Evolutionary conservation across 2,329 filamentous ascomycete genomes (phyloP).

Genomic region (Colletotrichum aenigma): DNA sequence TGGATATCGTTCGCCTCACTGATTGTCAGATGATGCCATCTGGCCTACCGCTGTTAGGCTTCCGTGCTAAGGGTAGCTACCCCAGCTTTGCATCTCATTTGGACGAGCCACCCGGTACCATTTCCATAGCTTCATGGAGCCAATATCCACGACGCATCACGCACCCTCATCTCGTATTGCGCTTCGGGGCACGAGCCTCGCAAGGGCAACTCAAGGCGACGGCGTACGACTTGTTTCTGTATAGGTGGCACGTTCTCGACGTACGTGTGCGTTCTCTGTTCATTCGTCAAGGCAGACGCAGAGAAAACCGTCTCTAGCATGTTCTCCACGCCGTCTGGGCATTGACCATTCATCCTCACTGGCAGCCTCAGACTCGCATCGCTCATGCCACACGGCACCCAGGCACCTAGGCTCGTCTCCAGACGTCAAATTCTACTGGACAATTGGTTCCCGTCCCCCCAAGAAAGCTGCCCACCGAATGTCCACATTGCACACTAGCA

Average conservation of each 20-base stretch:
- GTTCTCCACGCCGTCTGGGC: not conserved
- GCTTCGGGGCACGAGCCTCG: not conserved
- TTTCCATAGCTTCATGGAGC: not conserved
- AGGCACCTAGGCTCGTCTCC: not conserved
- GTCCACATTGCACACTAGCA: slow-evolving; percentile 8
- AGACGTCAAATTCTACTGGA: not conserved
- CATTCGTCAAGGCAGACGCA: not conserved
- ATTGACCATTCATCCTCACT: not conserved
- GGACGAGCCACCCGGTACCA: not conserved
- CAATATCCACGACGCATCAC: not conserved
- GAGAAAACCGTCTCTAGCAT: not conserved
- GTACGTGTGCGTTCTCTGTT: not conserved
- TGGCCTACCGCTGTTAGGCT: not conserved
- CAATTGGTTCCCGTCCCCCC: slow-evolving; percentile 5
- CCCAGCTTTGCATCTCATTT: slow-evolving; percentile 3
- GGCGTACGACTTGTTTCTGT: not conserved
- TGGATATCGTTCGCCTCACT: not conserved
- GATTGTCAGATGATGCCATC: not conserved
- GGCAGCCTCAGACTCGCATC: not conserved
- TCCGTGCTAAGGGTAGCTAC: slow-evolving; percentile 2
- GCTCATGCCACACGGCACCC: slow-evolving; percentile 7
- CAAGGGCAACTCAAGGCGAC: not conserved
- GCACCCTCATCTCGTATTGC: not conserved
- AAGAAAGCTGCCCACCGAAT: slow-evolving; percentile 4
- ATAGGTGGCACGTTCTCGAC: not conserved